phyloP scores from a whole-genome alignment of 495 filamentous ascomycete genomes.

The Chaetomidium leptoderma region DNA sequence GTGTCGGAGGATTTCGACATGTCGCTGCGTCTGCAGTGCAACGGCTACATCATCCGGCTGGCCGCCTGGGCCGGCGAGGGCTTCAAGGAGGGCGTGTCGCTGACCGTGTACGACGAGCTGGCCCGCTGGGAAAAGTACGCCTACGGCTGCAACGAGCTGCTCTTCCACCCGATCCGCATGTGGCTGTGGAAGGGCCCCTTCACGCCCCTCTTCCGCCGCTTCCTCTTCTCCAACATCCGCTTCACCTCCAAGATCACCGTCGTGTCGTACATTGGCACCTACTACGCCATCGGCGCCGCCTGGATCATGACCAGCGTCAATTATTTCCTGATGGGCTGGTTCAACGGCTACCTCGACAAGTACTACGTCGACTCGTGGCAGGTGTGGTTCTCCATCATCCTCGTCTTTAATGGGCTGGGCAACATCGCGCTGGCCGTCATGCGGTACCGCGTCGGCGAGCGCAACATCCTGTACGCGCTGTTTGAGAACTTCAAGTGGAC shows the following conservation, averaged over 20 bases:
- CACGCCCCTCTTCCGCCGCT: slow-evolving; percentile 67
- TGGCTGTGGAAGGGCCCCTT: slow-evolving; percentile 65
- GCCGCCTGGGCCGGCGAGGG: slow-evolving; percentile 69
- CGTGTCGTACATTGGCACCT: slow-evolving; percentile 81
- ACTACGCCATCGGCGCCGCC: slow-evolving; percentile 75
- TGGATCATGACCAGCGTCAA: slow-evolving; percentile 75
- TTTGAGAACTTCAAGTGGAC: slow-evolving; percentile 72
- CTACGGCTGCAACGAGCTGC: slow-evolving; percentile 79
- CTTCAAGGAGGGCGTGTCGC: slow-evolving; percentile 80
- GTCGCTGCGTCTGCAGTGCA: slow-evolving; percentile 71
- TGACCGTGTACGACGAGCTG: slow-evolving; percentile 81
- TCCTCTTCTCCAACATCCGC: slow-evolving; percentile 67
- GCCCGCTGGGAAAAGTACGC: slow-evolving; percentile 84
- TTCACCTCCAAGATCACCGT: slow-evolving; percentile 77
- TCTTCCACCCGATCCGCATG: slow-evolving; percentile 68
- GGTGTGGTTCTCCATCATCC: slow-evolving; percentile 68
- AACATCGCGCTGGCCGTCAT: slow-evolving; percentile 62
- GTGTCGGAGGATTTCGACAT: slow-evolving; percentile 86
- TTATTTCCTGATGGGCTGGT: slow-evolving; percentile 76
- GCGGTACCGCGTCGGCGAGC: slow-evolving; percentile 62
- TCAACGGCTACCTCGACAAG: slow-evolving; percentile 67
- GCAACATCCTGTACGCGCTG: slow-evolving; percentile 49
- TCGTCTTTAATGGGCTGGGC: slow-evolving; percentile 67
- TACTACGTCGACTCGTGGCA: slow-evolving; percentile 75
- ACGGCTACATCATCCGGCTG: slow-evolving; percentile 68